phyloP scores from a whole-genome alignment of 352 stramenopile genomes.

The Phytophthora ohioensis region DNA sequence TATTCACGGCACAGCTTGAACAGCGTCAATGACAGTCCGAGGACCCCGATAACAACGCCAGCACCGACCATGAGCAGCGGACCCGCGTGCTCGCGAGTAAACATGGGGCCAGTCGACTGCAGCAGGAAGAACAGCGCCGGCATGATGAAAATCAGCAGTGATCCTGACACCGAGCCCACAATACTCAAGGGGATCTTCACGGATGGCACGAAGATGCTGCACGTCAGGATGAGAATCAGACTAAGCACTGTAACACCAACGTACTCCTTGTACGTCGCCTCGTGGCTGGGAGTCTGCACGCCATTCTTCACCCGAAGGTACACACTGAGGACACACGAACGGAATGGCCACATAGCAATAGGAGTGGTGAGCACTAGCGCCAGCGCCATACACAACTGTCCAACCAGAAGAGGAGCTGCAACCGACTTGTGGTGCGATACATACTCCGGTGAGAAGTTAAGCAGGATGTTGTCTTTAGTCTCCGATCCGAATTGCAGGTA shows the following conservation, averaged over 20 bases:
- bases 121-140: slow-evolving; percentile 81
- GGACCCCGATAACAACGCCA: slow-evolving; percentile 54
- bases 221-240: slow-evolving; percentile 68
- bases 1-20: slow-evolving; percentile 54
- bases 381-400: slow-evolving; percentile 70
- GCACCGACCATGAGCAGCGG: slow-evolving; percentile 69
- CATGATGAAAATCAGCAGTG: slow-evolving; percentile 86
- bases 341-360: slow-evolving; percentile 84
- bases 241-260: slow-evolving; percentile 57
- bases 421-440: slow-evolving; percentile 54
- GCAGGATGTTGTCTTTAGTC: slow-evolving; percentile 78
- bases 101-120: slow-evolving; percentile 51
- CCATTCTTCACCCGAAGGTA: slow-evolving; percentile 77
- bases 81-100: slow-evolving; percentile 51
- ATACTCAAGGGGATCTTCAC: slow-evolving; percentile 85
- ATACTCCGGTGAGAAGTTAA: slow-evolving; percentile 82
- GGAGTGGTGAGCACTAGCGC: slow-evolving; percentile 72
- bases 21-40: slow-evolving; percentile 50
- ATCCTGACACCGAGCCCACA: slow-evolving; percentile 79
- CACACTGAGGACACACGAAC: slow-evolving; percentile 75
- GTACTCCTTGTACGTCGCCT: slow-evolving; percentile 57
- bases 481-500: slow-evolving; percentile 73
- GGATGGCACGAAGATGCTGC: slow-evolving; percentile 78
- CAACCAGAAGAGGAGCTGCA: slow-evolving; percentile 57
- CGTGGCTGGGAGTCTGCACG: slow-evolving; percentile 67